phyloP scores from a whole-genome alignment of 805 yeast species.

The Danielia oregonensis region DNA sequence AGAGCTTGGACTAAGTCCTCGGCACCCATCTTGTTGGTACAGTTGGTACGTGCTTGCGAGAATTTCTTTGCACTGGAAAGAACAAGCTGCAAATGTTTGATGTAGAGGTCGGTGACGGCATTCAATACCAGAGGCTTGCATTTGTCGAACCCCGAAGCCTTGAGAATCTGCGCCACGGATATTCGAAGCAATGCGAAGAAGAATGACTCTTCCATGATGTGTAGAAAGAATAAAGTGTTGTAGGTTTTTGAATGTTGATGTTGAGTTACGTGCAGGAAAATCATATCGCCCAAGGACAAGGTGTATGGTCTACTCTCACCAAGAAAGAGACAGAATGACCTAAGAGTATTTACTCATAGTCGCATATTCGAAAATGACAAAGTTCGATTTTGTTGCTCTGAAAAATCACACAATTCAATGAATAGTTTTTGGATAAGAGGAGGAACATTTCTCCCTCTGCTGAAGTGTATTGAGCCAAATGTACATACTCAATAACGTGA shows the following conservation, averaged over 20 bases:
- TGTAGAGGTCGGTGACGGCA: conserved; percentile 70
- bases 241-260: conserved; percentile 1
- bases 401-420: too few relatives aligned
- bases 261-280: too few relatives aligned
- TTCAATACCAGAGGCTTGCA: conserved; percentile 71
- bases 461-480: too few relatives aligned
- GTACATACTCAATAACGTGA: too few relatives aligned
- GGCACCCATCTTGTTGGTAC: conserved; percentile 41
- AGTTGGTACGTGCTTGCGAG: conserved; percentile 38
- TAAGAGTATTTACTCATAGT: too few relatives aligned
- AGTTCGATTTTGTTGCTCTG: too few relatives aligned
- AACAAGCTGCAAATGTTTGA: conserved; percentile 58
- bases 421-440: too few relatives aligned
- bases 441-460: too few relatives aligned
- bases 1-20: conserved; percentile 75
- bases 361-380: too few relatives aligned
- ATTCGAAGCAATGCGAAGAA: conserved; percentile 36
- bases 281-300: too few relatives aligned
- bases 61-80: conserved; percentile 46
- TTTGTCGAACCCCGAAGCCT: conserved; percentile 81
- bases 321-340: too few relatives aligned
- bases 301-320: too few relatives aligned
- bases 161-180: conserved; percentile 53
- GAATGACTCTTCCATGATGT: conserved; percentile 36
- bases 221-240: not conserved